Conservation (phyloP, 2,329 filamentous ascomycete species). For the Aspergillus nomiae region DNA sequence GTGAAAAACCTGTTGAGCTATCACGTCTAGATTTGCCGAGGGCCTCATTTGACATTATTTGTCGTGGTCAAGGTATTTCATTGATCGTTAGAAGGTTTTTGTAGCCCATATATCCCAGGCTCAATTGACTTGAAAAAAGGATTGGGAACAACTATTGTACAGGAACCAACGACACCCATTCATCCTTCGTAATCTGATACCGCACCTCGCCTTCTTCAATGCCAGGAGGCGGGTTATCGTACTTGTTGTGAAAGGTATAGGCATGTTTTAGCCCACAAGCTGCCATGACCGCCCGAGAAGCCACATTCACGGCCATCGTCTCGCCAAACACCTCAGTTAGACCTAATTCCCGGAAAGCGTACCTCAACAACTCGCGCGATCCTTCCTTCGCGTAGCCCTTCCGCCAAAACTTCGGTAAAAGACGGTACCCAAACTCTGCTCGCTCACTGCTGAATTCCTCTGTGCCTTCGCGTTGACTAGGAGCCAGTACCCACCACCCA, state of each 20-base stretch:
- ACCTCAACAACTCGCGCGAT: conserved; percentile 9
- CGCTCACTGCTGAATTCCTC: conserved; percentile 10
- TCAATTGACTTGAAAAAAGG: neutral
- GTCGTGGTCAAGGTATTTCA: neutral
- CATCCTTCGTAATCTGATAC: conserved; percentile 16
- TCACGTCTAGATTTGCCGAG: neutral
- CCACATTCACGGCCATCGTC: conserved; percentile 18
- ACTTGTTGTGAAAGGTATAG: conserved; percentile 15
- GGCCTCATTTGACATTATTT: neutral
- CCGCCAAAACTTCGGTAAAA: conserved; percentile 12
- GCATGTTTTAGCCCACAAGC: conserved; percentile 13
- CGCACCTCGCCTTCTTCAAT: conserved; percentile 18
- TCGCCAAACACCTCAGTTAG: conserved; percentile 16
- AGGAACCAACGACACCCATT: conserved; percentile 3
- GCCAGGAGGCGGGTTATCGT: conserved; percentile 14
- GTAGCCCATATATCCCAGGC: neutral
- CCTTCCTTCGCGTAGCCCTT: conserved; percentile 18
- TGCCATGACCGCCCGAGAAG: conserved; percentile 10
- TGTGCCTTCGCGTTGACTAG: neutral
- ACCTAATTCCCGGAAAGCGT: conserved; percentile 15
- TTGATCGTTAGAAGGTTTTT: neutral
- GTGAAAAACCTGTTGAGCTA: neutral
- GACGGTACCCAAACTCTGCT: conserved; percentile 14
- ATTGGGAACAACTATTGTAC: neutral
- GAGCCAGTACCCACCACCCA: conserved; percentile 15